Conservation (phyloP, 768 basidiomycete genomes). For the Suillus spraguei region DNA sequence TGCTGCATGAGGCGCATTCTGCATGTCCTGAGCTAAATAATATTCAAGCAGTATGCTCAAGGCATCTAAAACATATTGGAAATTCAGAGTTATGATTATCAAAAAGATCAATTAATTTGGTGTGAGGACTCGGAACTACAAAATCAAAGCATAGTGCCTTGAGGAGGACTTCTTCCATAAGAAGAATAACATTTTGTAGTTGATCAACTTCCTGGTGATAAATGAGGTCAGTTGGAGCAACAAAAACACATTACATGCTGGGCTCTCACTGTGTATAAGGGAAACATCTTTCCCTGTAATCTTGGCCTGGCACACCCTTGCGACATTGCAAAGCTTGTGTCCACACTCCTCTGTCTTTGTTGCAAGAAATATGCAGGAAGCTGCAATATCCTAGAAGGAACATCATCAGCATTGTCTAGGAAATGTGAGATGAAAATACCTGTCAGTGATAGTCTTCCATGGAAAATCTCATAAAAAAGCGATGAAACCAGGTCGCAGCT, state of each 20-base stretch:
- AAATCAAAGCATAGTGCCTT: constrained; percentile 89
- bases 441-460: constrained; percentile 86
- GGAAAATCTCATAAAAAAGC: constrained; percentile 87
- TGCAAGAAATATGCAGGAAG: constrained; percentile 83
- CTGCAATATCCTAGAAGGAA: constrained; percentile 70
- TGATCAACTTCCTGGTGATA: constrained; percentile 69
- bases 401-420: constrained; percentile 12
- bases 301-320: constrained; percentile 74
- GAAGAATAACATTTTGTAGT: constrained; percentile 66
- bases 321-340: constrained; percentile 83
- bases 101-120: constrained; percentile 73
- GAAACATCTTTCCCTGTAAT: constrained; percentile 55
- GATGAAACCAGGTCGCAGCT: constrained; percentile 88
- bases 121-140: constrained; percentile 75
- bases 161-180: constrained; percentile 76
- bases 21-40: constrained; percentile 63
- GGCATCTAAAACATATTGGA: constrained; percentile 46
- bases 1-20: constrained; percentile 51
- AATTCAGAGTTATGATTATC: constrained; percentile 32
- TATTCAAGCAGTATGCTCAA: constrained; percentile 72
- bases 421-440: constrained; percentile 23
- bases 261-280: constrained; percentile 62
- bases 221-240: constrained; percentile 10
- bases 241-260: constrained; percentile 44
- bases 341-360: constrained; percentile 94